These are phyloP conservation scores for Rhizomucor miehei DNA, from an alignment of 371 early-diverging fungal genomes.

Conservation along the genomic window DNA sequence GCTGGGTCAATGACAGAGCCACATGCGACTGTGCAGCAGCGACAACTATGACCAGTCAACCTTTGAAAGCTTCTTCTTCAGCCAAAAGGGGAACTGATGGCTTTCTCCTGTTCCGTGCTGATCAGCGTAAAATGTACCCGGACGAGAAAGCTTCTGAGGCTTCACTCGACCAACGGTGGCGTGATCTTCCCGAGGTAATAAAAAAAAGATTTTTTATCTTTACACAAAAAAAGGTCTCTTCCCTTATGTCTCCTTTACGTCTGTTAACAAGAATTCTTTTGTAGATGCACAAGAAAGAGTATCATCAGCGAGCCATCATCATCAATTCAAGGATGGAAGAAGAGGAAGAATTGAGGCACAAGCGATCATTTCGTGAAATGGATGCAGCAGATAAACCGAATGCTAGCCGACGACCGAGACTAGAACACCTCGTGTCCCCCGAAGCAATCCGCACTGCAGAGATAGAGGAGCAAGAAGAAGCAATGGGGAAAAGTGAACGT, in stretches of 20 bases:
- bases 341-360: slow-evolving; percentile 1
- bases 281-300: slow-evolving; percentile 6
- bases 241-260: too few species aligned
- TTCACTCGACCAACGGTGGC: slow-evolving; percentile 10
- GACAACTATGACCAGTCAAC: too few species aligned
- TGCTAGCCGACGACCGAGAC: not conserved
- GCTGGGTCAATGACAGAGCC: too few species aligned
- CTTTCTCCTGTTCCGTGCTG: slow-evolving; percentile 9
- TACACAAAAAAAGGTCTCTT: too few species aligned
- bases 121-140: slow-evolving; percentile 7
- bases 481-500: slow-evolving; percentile 17
- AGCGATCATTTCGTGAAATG: slow-evolving; percentile 5
- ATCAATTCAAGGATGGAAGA: slow-evolving; percentile 16
- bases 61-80: too few species aligned
- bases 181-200: slow-evolving; percentile 7
- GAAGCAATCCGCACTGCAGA: slow-evolving; percentile 45
- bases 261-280: too few species aligned
- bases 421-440: slow-evolving; percentile 41
- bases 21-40: too few species aligned
- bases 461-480: slow-evolving; percentile 41
- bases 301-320: slow-evolving; percentile 9
- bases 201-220: not conserved
- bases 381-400: not conserved
- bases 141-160: slow-evolving; percentile 2
- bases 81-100: slow-evolving; percentile 6